Percentiles rank a stretch among this genome's conserved stretches.
These are phyloP conservation scores for Neurospora crassa DNA, from an alignment of 2,329 filamentous ascomycete genomes.

Conservation along the genomic window DNA sequence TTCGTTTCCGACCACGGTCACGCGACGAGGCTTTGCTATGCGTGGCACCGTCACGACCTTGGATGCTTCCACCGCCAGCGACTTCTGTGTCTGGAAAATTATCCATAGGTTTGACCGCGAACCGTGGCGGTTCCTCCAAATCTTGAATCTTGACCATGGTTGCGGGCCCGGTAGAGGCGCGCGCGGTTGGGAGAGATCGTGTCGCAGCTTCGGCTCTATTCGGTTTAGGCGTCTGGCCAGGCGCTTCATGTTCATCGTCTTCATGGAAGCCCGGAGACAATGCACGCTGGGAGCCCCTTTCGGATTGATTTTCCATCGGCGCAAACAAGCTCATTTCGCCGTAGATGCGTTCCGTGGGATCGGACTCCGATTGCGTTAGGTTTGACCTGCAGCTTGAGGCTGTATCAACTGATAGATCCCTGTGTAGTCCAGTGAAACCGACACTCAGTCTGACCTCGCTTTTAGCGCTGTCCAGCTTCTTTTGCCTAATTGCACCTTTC, in stretches of 20 bases:
- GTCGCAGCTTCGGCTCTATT: slow-evolving; percentile 34
- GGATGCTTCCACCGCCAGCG: neutral
- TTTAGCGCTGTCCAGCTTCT: slow-evolving; percentile 12
- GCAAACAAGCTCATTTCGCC: slow-evolving; percentile 48
- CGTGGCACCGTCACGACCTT: neutral
- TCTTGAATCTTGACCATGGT: slow-evolving; percentile 34
- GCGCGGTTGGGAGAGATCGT: slow-evolving; percentile 42
- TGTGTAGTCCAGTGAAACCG: slow-evolving; percentile 35
- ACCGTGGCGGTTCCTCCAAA: slow-evolving; percentile 5
- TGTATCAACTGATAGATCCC: slow-evolving; percentile 36
- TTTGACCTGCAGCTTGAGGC: slow-evolving; percentile 38
- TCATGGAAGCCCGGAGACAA: slow-evolving; percentile 35
- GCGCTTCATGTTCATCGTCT: slow-evolving; percentile 19
- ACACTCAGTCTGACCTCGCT: slow-evolving; percentile 29
- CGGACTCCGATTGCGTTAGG: slow-evolving; percentile 38
- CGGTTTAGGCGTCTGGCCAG: slow-evolving; percentile 39
- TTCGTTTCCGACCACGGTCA: slow-evolving; percentile 6
- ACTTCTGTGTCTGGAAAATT: neutral
- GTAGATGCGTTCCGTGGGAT: slow-evolving; percentile 47
- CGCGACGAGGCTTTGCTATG: slow-evolving; percentile 1
- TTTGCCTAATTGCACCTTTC: slow-evolving; percentile 7
- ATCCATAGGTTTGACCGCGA: slow-evolving; percentile 8
- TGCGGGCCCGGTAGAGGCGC: slow-evolving; percentile 49
- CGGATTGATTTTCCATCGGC: slow-evolving; percentile 43
- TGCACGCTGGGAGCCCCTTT: slow-evolving; percentile 42